Base-by-base conservation (phyloP, 768 basidiomycete genomes). In the Strobilomyces dryophilus region DNA sequence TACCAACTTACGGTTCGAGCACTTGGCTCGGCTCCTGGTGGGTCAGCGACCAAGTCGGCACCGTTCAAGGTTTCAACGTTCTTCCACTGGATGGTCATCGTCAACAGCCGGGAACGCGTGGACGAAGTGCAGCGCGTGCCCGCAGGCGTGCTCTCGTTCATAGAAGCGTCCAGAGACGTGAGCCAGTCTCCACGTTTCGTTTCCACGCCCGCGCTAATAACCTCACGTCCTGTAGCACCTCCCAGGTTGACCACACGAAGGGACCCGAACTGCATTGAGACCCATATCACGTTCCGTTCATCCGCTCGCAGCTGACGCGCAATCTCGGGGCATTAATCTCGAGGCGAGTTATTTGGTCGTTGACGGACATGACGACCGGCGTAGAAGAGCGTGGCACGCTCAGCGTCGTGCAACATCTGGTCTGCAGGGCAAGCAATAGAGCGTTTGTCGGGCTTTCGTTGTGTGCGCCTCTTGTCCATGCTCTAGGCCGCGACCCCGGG, bases 61-160 rank as follows among this genome's bases (percentile, higher is more conserved):
- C 51, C 66, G 4, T 76, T 74, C 60, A 73, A 68, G 43, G 51
- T 73, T 6, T 52, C 70, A 0, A 52, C 55, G 2, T 24, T 61
- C 4, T 29, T 32, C 9, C 60, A 61, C 20, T 81, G 79, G 80
- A 51, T 62, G 0, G 71, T 80, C 32, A 43, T 82, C 17, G 45
- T 74, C 0, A 62, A 61, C 17, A 65, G 62, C 7, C 60, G 54
- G 0, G 47, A 63, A 11, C 46, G 49, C 5, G 14, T 36, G 15
- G 35, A 36, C 12, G 35, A 36, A 36, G 12, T 36, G 12, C 35
- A 36, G 35, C 5, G 35, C 12, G 35, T 15, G 15, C 35, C 35
- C 15, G 35, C 15, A 12, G 35, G 15, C 35, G 17, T 15, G 35
- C 24, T 55, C 27, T 58, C 57, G 1, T 41, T 48, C 17, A 1